Base-by-base conservation (phyloP, 495 filamentous ascomycete species). In the Acidomyces sp. region DNA sequence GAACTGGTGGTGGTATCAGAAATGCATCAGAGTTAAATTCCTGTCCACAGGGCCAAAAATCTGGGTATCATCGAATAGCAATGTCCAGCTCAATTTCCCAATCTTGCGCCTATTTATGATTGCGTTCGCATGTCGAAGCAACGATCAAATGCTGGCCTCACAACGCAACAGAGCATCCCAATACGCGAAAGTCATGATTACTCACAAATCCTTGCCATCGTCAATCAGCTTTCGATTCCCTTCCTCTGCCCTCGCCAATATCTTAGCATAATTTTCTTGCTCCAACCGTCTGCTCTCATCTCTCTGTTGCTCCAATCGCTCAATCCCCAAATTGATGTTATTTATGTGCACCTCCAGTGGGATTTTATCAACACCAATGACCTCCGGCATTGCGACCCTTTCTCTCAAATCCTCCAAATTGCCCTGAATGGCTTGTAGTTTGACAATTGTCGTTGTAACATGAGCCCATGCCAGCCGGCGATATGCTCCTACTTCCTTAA, bases 301-400 rank as follows among this genome's bases (percentile, higher is more conserved):
- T 37, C 78, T 63, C 39, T 69, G 70, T 29, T 53, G 44, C 46
- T 80, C 74, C 29, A 85, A 52, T 46, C 79, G 65, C 50, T 84
- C 73, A 3, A 82, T 67, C 0, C 77, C 78, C 13, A 66, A 58
- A 37, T 77, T 65, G 31, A 85, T 80, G 45, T 69, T 75, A 46
- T 81, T 75, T 34, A 84, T 70, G 54, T 85, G 77, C 43, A 80
- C 70, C 26, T 63, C 66, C 5, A 85, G 54, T 37, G 80, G 77
- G 22, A 81, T 55, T 54, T 27, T 60, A 56, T 21, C 57, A n/a
- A n/a, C n/a, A 60, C 65, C 61, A 17, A 74, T 37, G 21, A 79
- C 46, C 45, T 72, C 74, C 6, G 80, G 74, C 18, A 65, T 64
- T 0, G 65, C 71, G 6, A 85, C 72, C 9, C 77, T 58, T 38